phyloP scores from a whole-genome alignment of 225 moss, liverwort and hornwort genomes.

The Polytrichum formosum region DNA sequence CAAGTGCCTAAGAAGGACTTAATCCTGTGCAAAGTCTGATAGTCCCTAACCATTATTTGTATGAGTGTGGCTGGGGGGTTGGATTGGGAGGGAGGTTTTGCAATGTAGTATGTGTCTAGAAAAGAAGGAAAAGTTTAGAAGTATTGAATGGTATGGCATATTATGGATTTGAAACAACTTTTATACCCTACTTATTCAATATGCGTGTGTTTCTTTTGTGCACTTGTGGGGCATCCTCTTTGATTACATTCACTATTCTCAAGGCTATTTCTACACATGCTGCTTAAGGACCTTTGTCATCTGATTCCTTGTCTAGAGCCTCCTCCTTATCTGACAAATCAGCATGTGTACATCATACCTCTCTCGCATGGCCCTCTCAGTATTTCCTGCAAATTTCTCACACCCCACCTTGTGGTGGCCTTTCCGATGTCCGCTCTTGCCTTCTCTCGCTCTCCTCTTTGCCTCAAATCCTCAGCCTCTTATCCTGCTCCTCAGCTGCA shows the following conservation, averaged over 20 bases:
- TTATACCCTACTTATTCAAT: conserved; percentile 59
- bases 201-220: conserved; percentile 98
- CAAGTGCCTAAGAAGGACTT: no score
- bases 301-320: conserved; percentile 83
- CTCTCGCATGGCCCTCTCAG: conserved; percentile 99
- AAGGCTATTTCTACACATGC: conserved; percentile 92
- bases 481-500: conserved; percentile 99
- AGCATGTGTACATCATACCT: conserved; percentile 89
- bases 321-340: conserved; percentile 74
- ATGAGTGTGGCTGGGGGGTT: no score
- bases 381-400: conserved; percentile 98
- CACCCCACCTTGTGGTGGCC: conserved; percentile 99
- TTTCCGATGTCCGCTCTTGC: conserved; percentile 99
- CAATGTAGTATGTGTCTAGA: conserved; percentile 12
- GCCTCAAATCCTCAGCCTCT: conserved; percentile 86
- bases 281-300: conserved; percentile 97
- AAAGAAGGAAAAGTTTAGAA: conserved; percentile 12
- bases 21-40: no score
- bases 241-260: conserved; percentile 87
- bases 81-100: conserved; percentile 11
- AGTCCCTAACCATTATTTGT: no score
- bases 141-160: conserved; percentile 35
- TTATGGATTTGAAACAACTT: conserved; percentile 14
- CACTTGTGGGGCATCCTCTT: conserved; percentile 99
- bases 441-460: conserved; percentile 88